A percentile compares a stretch with the other conserved stretches of the same genome.
These are phyloP conservation scores for Diaporthe destruens DNA, from an alignment of 2,329 filamentous ascomycete genomes.

Conservation along the genomic window DNA sequence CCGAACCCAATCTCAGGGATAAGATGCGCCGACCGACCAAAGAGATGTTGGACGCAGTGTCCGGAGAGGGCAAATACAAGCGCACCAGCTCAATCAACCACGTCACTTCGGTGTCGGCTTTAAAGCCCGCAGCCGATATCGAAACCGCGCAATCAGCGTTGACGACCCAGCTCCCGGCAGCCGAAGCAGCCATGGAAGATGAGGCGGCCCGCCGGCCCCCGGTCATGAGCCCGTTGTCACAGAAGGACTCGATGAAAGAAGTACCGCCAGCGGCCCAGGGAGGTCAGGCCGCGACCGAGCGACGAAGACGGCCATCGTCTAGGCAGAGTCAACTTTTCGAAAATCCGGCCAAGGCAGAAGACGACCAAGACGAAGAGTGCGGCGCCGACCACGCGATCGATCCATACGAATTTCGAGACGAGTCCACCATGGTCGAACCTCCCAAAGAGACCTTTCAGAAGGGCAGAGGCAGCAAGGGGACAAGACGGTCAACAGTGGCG, in stretches of 20 bases:
- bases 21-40: constrained; percentile 88
- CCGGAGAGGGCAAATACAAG: constrained; percentile 69
- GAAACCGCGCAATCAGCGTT: constrained; percentile 35
- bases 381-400: constrained; percentile 49
- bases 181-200: constrained; percentile 45
- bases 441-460: constrained; percentile 42
- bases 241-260: constrained; percentile 50
- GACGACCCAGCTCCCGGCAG: constrained; percentile 44
- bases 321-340: constrained; percentile 40
- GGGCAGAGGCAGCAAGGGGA: constrained; percentile 48
- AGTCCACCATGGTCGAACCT: constrained; percentile 55
- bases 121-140: constrained; percentile 54
- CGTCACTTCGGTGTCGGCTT: constrained; percentile 46
- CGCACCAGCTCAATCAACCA: constrained; percentile 46
- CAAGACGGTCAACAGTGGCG: constrained; percentile 47
- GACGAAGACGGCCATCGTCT: constrained; percentile 57
- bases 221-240: constrained; percentile 57
- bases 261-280: constrained; percentile 49
- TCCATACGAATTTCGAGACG: constrained; percentile 67
- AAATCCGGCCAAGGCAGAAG: neutral
- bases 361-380: constrained; percentile 19
- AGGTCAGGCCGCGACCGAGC: constrained; percentile 53
- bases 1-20: constrained; percentile 82
- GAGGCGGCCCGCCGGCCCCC: constrained; percentile 43
- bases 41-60: constrained; percentile 80